Conservation (phyloP, 352 stramenopile species). For the Phytophthora syringae region DNA sequence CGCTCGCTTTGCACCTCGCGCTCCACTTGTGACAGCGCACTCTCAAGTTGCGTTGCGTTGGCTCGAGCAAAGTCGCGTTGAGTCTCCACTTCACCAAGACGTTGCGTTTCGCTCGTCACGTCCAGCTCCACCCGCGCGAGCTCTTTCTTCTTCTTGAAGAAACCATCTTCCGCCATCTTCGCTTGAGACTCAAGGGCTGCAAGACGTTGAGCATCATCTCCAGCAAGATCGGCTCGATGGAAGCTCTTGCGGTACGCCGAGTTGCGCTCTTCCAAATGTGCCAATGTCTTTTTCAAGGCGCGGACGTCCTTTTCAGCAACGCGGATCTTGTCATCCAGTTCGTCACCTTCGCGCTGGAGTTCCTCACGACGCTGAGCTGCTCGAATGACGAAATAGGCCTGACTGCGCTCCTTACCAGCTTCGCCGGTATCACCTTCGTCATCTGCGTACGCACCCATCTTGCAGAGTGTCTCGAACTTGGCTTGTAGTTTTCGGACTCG, state of each 20-base stretch:
- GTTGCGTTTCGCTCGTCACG: conserved; percentile 67
- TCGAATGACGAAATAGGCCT: conserved; percentile 96
- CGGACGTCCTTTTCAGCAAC: conserved; percentile 93
- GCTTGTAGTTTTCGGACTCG: conserved; percentile 92
- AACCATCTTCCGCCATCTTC: conserved; percentile 84
- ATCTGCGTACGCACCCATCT: conserved; percentile 69
- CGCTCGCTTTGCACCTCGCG: conserved; percentile 74
- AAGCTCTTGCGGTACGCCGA: conserved; percentile 95
- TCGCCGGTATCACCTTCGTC: conserved; percentile 76
- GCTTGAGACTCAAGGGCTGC: conserved; percentile 87
- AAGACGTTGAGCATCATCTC: conserved; percentile 88
- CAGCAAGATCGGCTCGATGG: conserved; percentile 88
- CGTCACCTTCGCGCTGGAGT: conserved; percentile 94
- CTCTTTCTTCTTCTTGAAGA: conserved; percentile 96
- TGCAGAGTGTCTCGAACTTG: conserved; percentile 94
- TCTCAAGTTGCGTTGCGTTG: conserved; percentile 68
- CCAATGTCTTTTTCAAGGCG: conserved; percentile 93
- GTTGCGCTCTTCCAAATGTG: conserved; percentile 93
- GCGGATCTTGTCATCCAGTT: conserved; percentile 95
- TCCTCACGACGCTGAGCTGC: conserved; percentile 96
- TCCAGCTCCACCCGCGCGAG: conserved; percentile 91
- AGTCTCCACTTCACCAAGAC: conserved; percentile 72
- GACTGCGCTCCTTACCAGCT: conserved; percentile 69
- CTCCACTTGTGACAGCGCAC: conserved; percentile 66
- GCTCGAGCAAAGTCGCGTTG: conserved; percentile 70